These are phyloP conservation scores for Bryoerythrophyllum caledonicum DNA, from an alignment of 225 moss, liverwort and hornwort genomes.

Conservation along the genomic window DNA sequence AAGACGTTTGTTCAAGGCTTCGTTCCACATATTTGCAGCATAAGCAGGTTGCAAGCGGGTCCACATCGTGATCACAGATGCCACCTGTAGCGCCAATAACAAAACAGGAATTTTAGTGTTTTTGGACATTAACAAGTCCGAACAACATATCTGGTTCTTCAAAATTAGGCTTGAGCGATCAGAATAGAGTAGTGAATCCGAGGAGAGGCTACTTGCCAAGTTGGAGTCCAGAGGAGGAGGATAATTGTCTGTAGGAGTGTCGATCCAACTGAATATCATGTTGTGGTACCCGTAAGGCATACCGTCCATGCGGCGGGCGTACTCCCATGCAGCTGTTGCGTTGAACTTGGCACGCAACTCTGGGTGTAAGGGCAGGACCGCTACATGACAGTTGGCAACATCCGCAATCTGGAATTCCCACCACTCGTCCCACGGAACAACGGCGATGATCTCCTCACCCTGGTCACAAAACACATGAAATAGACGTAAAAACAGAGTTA, in stretches of 20 bases:
- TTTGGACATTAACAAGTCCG: not conserved
- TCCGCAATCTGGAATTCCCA: conserved; percentile 55
- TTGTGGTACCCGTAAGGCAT: conserved; percentile 67
- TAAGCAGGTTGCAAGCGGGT: conserved; percentile 87
- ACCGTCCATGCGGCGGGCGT: conserved; percentile 58
- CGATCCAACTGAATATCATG: conserved; percentile 72
- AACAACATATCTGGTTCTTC: not conserved
- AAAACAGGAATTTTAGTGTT: not conserved
- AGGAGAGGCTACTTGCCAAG: conserved; percentile 36
- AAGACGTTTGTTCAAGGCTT: conserved; percentile 92
- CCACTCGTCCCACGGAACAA: conserved; percentile 66
- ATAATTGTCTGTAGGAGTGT: conserved; percentile 56
- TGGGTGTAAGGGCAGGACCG: conserved; percentile 60
- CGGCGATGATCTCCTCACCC: conserved; percentile 60
- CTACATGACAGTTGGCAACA: conserved; percentile 55
- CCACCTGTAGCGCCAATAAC: conserved; percentile 47
- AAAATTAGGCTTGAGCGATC: not conserved
- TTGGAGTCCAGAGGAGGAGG: conserved; percentile 62
- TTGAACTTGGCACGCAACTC: conserved; percentile 59
- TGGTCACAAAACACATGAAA: conserved; percentile 17
- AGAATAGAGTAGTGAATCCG: not conserved
- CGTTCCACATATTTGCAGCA: conserved; percentile 97
- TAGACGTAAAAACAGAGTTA: not conserved
- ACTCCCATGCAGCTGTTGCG: conserved; percentile 59
- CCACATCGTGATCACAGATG: conserved; percentile 89